Evolutionary conservation across 768 basidiomycete species (phyloP).

Genomic region (Butyriboletus loyo): DNA sequence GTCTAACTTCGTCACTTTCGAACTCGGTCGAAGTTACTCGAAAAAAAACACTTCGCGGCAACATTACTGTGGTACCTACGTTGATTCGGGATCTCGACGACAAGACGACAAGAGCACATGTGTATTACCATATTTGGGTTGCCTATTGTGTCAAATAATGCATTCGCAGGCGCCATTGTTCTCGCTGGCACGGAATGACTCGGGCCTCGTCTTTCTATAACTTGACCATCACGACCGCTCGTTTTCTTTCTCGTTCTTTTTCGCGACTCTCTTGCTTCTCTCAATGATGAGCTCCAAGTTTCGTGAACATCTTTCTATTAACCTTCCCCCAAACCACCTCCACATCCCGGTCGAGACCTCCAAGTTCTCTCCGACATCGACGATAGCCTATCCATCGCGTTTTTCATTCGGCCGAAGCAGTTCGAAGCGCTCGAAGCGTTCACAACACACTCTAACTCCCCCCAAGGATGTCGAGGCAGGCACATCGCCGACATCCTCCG

Average conservation of each 20-base stretch:
- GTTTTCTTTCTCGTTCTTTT: constrained; percentile 3
- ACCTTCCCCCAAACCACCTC: constrained; percentile 5
- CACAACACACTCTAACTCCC: neutral
- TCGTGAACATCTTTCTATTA: constrained; percentile 30
- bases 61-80: no score
- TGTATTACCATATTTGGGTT: constrained; percentile 17
- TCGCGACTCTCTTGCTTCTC: neutral
- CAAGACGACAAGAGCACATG: neutral
- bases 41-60: no score
- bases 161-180: constrained; percentile 17
- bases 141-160: constrained; percentile 10
- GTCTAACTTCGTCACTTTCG: no score
- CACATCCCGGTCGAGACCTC: constrained; percentile 31
- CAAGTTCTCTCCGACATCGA: constrained; percentile 45
- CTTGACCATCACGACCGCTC: constrained; percentile 10
- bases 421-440: constrained; percentile 9
- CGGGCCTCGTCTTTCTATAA: neutral
- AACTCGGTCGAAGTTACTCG: no score
- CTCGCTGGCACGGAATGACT: neutral
- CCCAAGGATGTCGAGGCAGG: constrained; percentile 29
- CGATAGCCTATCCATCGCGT: constrained; percentile 28
- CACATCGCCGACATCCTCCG: constrained; percentile 15
- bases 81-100: neutral
- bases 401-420: constrained; percentile 22
- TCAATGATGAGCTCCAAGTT: constrained; percentile 29